Percentiles rank a stretch among this genome's conserved stretches.
Conservation (phyloP, 768 basidiomycete species). For the Xerocomellus chrysenteron region DNA sequence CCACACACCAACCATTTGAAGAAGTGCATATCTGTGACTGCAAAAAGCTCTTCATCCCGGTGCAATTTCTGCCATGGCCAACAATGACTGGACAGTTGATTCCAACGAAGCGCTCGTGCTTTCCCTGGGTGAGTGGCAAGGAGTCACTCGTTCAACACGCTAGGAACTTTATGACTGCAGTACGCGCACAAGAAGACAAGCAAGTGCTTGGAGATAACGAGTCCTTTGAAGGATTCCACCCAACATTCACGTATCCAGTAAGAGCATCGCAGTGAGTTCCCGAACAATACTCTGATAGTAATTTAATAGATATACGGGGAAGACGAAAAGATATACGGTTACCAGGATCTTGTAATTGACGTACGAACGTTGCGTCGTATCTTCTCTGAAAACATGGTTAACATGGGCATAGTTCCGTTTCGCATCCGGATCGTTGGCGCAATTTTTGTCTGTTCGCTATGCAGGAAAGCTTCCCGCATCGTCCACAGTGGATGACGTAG, state of each 20-base stretch:
- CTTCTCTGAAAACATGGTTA: background rate
- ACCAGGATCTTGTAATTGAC: constrained; percentile 78
- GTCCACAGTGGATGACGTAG: constrained; percentile 84
- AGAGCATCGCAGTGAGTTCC: constrained; percentile 22
- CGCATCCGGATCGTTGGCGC: constrained; percentile 81
- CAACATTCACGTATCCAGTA: constrained; percentile 93
- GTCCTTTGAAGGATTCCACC: constrained; percentile 68
- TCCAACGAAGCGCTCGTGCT: constrained; percentile 76
- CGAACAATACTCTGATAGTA: constrained; percentile 5
- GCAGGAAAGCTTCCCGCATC: constrained; percentile 62
- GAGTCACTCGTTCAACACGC: background rate
- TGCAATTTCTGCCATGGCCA: constrained; percentile 19
- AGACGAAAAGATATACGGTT: constrained; percentile 95
- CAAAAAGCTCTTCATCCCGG: background rate
- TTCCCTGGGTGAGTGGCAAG: constrained; percentile 57
- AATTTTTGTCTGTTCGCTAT: constrained; percentile 70
- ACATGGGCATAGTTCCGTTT: constrained; percentile 61
- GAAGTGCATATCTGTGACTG: background rate
- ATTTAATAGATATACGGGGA: constrained; percentile 82
- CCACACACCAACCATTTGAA: background rate
- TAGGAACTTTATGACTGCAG: constrained; percentile 37
- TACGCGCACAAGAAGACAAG: constrained; percentile 68
- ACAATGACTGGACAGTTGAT: constrained; percentile 69
- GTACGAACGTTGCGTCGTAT: constrained; percentile 44
- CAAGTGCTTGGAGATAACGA: constrained; percentile 56